Conservation (phyloP, 495 filamentous ascomycete genomes). For the Tuber brumale region DNA sequence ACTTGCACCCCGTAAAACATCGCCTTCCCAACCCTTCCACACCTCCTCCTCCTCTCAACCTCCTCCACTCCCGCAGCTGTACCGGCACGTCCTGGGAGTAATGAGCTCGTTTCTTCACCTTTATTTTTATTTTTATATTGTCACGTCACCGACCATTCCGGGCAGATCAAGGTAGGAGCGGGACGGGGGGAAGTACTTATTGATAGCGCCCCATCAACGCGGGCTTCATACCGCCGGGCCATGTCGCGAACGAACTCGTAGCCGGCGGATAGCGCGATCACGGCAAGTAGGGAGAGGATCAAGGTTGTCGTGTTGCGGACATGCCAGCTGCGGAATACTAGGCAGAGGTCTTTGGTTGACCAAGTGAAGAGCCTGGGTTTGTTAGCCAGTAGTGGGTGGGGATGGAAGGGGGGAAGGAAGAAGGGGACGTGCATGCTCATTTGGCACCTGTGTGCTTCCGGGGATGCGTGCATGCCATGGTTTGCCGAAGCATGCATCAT, state of each 20-base stretch:
- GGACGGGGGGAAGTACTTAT: constrained; percentile 51
- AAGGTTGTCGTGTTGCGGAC: constrained; percentile 64
- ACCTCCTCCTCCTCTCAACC: constrained; percentile 44
- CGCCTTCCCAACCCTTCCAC: constrained; percentile 69
- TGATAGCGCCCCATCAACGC: constrained; percentile 47
- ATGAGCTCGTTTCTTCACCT: constrained; percentile 58
- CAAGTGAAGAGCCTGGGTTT: constrained; percentile 93
- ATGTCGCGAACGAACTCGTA: constrained; percentile 81
- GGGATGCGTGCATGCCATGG: constrained; percentile 47
- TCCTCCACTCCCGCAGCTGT: constrained; percentile 39
- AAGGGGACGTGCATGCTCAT: constrained; percentile 69
- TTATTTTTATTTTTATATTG: constrained; percentile 9
- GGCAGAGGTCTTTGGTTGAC: constrained; percentile 85
- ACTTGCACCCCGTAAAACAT: constrained; percentile 85
- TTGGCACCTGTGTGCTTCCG: constrained; percentile 43
- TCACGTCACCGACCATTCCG: constrained; percentile 1
- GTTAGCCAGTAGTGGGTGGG: constrained; percentile 5
- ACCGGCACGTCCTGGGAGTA: constrained; percentile 54
- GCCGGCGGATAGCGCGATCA: constrained; percentile 74
- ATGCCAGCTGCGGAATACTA: constrained; percentile 89
- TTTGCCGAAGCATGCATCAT: constrained; percentile 58
- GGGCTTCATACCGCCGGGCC: constrained; percentile 68
- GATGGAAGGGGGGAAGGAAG: background rate
- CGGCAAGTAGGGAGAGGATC: constrained; percentile 69
- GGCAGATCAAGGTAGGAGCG: background rate